These are phyloP conservation scores for Hanseniaspora singularis DNA, from an alignment of 805 yeast species.

Conservation along the genomic window DNA sequence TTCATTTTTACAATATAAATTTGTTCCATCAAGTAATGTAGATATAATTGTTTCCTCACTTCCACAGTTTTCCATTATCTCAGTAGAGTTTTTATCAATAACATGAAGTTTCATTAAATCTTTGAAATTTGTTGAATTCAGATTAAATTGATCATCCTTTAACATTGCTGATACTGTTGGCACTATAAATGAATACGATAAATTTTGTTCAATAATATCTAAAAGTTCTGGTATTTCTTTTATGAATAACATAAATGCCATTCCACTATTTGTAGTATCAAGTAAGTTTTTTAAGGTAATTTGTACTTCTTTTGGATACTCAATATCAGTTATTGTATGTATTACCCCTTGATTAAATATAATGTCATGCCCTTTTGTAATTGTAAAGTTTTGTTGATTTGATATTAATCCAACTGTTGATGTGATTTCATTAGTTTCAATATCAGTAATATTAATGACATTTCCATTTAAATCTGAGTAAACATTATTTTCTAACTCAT, in stretches of 20 bases:
- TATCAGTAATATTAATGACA: conserved; percentile 18
- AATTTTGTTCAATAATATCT: conserved; percentile 32
- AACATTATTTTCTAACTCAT: conserved; percentile 31
- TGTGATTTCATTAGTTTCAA: conserved; percentile 15
- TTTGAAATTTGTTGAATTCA: conserved; percentile 34
- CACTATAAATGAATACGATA: conserved; percentile 50
- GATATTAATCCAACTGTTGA: conserved; percentile 16
- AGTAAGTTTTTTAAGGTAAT: conserved; percentile 48
- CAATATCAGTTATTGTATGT: conserved; percentile 49
- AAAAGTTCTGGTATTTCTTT: conserved; percentile 34
- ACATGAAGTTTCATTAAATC: conserved; percentile 57
- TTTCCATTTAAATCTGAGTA: conserved; percentile 28
- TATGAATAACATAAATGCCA: conserved; percentile 37
- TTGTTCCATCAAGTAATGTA: conserved; percentile 26
- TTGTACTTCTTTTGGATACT: conserved; percentile 45
- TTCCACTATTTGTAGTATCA: conserved; percentile 37
- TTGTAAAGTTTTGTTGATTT: conserved; percentile 20
- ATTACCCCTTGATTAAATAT: conserved; percentile 76
- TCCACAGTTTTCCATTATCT: conserved; percentile 39
- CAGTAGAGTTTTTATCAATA: conserved; percentile 45
- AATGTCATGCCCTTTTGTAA: conserved; percentile 43
- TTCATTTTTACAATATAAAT: conserved; percentile 35
- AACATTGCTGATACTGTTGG: conserved; percentile 53
- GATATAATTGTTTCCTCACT: conserved; percentile 32
- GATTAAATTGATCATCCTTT: conserved; percentile 37